phyloP scores from a whole-genome alignment of 495 filamentous ascomycete species.

The Aspergillus wentii region DNA sequence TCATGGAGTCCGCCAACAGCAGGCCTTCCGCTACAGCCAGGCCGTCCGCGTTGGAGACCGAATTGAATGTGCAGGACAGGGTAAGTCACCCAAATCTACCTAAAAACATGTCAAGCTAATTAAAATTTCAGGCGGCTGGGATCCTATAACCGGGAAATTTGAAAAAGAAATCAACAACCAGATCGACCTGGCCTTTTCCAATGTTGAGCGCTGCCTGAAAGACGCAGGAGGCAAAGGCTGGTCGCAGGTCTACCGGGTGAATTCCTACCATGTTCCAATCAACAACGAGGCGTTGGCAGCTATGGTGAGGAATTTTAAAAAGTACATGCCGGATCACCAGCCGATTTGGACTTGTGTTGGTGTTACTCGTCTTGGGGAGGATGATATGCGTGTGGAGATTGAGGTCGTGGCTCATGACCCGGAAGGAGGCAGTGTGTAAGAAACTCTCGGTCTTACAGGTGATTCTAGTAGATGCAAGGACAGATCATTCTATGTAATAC shows the following conservation, averaged over 20 bases:
- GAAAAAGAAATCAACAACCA: slow-evolving; percentile 36
- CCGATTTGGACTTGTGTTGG: slow-evolving; percentile 48
- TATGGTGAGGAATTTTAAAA: slow-evolving; percentile 42
- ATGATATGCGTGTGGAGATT: slow-evolving; percentile 52
- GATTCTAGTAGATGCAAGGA: too few species aligned
- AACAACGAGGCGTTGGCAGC: slow-evolving; percentile 32
- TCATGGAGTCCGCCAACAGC: slow-evolving; percentile 27
- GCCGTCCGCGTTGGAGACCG: slow-evolving; percentile 48
- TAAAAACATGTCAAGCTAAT: not conserved
- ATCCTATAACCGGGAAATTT: slow-evolving; percentile 33
- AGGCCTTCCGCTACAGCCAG: slow-evolving; percentile 45
- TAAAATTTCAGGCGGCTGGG: slow-evolving; percentile 43
- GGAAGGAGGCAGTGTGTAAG: too few species aligned
- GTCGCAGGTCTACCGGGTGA: slow-evolving; percentile 49
- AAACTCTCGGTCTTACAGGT: too few species aligned
- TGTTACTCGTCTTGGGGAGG: slow-evolving; percentile 34
- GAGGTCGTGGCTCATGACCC: slow-evolving; percentile 46
- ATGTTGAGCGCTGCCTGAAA: slow-evolving; percentile 43
- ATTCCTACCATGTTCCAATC: slow-evolving; percentile 40
- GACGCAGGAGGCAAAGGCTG: slow-evolving; percentile 53
- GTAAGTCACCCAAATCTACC: slow-evolving; percentile 15
- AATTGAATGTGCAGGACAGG: slow-evolving; percentile 53
- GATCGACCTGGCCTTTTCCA: slow-evolving; percentile 51
- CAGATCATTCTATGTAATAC: too few species aligned
- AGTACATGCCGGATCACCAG: slow-evolving; percentile 45